phyloP scores from a whole-genome alignment of 2,329 filamentous ascomycete species.

The Neodidymelliopsis sp. region DNA sequence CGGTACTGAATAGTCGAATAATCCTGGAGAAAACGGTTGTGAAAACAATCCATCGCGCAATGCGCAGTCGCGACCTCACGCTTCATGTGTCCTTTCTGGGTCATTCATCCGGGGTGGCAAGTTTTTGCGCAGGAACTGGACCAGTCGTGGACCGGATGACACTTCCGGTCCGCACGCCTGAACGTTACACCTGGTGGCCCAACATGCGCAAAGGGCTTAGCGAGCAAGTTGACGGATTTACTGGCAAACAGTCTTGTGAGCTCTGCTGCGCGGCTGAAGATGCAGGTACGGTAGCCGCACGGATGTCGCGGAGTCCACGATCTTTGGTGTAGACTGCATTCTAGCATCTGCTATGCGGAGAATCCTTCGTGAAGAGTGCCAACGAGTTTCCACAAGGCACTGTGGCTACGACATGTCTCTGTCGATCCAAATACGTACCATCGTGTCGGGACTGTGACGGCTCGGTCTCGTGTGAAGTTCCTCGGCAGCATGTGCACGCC shows the following conservation, averaged over 20 bases:
- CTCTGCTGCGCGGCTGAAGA: neutral
- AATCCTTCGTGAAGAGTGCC: neutral
- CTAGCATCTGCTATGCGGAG: no score
- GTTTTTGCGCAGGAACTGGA: conserved; percentile 23
- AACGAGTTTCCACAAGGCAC: no score
- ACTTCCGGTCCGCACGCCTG: conserved; percentile 21
- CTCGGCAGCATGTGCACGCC: conserved; percentile 39
- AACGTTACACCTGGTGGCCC: conserved; percentile 19
- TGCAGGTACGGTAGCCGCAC: conserved; percentile 10
- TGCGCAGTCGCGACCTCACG: conserved; percentile 24
- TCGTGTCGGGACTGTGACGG: conserved; percentile 20
- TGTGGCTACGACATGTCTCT: conserved; percentile 18
- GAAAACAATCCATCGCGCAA: conserved; percentile 1
- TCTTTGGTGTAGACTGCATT: no score
- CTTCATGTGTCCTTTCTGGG: conserved; percentile 29
- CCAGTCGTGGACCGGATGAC: conserved; percentile 22
- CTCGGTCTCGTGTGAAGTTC: conserved; percentile 24
- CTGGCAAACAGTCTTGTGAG: neutral
- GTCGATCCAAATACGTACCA: conserved; percentile 12
- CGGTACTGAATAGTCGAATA: no score
- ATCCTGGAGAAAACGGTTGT: neutral
- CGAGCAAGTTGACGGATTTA: conserved; percentile 3
- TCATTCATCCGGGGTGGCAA: conserved; percentile 25
- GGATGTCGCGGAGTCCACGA: neutral
- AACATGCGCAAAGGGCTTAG: neutral